Percentiles rank a stretch among this genome's conserved stretches.
These are phyloP conservation scores for Rhododendron kiyosumense DNA, from an alignment of 148 eudicot species.

Conservation along the genomic window DNA sequence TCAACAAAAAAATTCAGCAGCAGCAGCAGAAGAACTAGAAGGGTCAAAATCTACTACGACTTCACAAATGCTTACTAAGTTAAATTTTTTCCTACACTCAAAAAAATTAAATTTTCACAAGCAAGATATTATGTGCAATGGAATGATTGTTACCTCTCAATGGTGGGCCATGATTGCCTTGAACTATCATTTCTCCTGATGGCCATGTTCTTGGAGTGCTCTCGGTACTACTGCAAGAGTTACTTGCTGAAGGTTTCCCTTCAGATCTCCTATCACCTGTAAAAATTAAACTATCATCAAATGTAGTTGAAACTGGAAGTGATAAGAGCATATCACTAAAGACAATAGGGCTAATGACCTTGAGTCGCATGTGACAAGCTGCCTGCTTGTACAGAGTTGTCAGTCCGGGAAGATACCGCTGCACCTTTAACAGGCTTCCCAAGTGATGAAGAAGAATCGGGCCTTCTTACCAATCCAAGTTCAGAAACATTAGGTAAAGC, in stretches of 20 bases:
- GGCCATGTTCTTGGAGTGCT: constrained; percentile 57
- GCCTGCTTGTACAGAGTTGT: constrained; percentile 34
- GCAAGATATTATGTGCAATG: neutral
- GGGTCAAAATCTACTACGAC: neutral
- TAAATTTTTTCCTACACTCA: neutral
- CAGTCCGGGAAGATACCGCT: constrained; percentile 42
- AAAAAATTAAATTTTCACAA: neutral
- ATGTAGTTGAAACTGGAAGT: neutral
- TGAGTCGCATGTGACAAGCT: constrained; percentile 28
- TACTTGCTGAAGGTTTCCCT: constrained; percentile 32
- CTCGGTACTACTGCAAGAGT: constrained; percentile 62
- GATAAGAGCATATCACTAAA: neutral
- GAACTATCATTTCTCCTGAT: constrained; percentile 41
- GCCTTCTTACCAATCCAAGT: constrained; percentile 21
- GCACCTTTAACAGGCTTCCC: constrained; percentile 33
- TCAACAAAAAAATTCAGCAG: neutral
- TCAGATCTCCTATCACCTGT: constrained; percentile 48
- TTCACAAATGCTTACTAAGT: neutral
- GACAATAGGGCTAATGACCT: constrained; percentile 30
- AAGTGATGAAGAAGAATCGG: constrained; percentile 38
- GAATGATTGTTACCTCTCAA: constrained; percentile 42
- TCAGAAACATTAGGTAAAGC: constrained; percentile 37
- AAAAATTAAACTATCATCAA: neutral
- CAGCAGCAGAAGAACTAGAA: neutral
- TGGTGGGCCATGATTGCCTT: constrained; percentile 44